Percentiles rank a stretch among this genome's conserved stretches.
Evolutionary conservation across 352 stramenopile genomes (phyloP).

Genomic region (Globisporangium takayamanum): DNA sequence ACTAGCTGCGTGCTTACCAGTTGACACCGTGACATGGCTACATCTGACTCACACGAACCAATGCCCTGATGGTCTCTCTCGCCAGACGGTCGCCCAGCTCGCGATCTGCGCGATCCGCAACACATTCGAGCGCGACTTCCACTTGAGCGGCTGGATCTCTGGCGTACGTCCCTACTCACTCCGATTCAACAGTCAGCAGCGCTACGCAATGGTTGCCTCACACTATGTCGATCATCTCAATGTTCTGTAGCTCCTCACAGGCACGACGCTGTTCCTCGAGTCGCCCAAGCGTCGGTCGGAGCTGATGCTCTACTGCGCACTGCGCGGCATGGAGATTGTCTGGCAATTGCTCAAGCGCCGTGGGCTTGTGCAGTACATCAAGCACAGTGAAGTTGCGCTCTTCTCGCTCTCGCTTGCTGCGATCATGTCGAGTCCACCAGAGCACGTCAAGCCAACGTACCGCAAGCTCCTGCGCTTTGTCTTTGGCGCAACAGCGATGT

Average conservation of each 20-base stretch:
- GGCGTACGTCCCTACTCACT: slow-evolving; percentile 29
- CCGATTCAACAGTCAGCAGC: not conserved
- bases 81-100: slow-evolving; percentile 62
- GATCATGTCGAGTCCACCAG: slow-evolving; percentile 72
- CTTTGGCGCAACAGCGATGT: slow-evolving; percentile 75
- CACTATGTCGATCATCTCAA: not conserved
- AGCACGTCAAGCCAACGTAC: slow-evolving; percentile 85
- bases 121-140: slow-evolving; percentile 57
- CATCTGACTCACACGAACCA: too few species aligned
- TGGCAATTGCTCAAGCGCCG: slow-evolving; percentile 72
- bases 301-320: slow-evolving; percentile 80
- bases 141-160: slow-evolving; percentile 31
- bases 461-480: slow-evolving; percentile 73
- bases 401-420: slow-evolving; percentile 82
- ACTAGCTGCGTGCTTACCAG: not conserved
- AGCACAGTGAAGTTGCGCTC: slow-evolving; percentile 71
- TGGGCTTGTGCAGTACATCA: slow-evolving; percentile 63
- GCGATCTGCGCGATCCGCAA: slow-evolving; percentile 70
- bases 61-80: too few species aligned
- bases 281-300: slow-evolving; percentile 76
- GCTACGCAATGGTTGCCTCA: not conserved
- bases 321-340: slow-evolving; percentile 68
- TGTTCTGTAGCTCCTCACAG: slow-evolving; percentile 38
- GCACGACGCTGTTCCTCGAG: slow-evolving; percentile 68
- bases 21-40: not conserved